Base-by-base conservation (phyloP, 2,329 filamentous ascomycete genomes). In the Aquanectria penicillioides region DNA sequence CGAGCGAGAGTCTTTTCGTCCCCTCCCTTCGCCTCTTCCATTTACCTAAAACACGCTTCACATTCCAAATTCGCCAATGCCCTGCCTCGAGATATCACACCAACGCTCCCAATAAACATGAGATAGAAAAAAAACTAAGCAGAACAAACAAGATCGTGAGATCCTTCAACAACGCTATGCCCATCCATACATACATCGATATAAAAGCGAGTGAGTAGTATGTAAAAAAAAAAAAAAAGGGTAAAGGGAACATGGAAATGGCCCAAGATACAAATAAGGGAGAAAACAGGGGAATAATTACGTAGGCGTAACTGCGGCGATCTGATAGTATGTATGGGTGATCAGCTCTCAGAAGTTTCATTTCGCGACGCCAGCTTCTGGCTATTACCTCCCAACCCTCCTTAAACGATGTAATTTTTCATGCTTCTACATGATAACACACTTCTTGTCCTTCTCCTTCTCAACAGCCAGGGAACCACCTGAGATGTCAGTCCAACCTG, bases 401-500 rank as follows among this genome's bases (percentile, higher is more conserved):
- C n/a, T n/a, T n/a, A n/a, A n/a, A n/a, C n/a, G n/a, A n/a, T n/a
- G n/a, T n/a, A n/a, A n/a, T n/a, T n/a, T n/a, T n/a, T n/a, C n/a
- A n/a, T n/a, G n/a, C 22, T 8, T 36, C 78, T 71, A 86, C 84
- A 86, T 87, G 44, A 86, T 73, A 18, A 74, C 62, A 65, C 84
- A 86, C 66, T 81, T 86, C 69, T 75, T 81, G 13, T 80, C 77
- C 69, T 81, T 84, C 58, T 76, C 79, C 33, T 78, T 76, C 22
- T 74, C 70, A 33, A 69, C 71, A 10, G 68, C 64, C 8, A 62
- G 62, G 15, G 67, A 71, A 44, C 56, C 66, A 20, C 70, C 73
- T 0, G 79, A 75, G 11, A 83, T 75, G 63, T 87, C 83, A 2
- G 83, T 86, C 84, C 84, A 86, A 15, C 77, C 82, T 8, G 77